Percentiles rank a stretch among this genome's conserved stretches.
phyloP scores from a whole-genome alignment of 2,329 filamentous ascomycete genomes.

The Trichoderma simmonsii region DNA sequence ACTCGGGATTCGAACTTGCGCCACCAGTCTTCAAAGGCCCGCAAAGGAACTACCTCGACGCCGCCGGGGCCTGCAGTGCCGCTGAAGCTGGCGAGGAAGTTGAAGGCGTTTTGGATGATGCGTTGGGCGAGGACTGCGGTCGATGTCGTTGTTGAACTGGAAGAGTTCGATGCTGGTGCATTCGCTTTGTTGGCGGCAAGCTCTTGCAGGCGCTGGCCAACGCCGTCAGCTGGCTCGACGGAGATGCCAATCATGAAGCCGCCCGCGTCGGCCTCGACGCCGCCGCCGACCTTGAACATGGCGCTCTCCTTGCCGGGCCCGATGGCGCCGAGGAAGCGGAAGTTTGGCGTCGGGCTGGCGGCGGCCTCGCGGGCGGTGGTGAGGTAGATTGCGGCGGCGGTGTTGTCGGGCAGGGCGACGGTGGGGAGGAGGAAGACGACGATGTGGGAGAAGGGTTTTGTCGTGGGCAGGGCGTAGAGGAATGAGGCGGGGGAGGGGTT shows the following conservation, averaged over 20 bases:
- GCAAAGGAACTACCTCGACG: slow-evolving; percentile 86
- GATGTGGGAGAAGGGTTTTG: slow-evolving; percentile 69
- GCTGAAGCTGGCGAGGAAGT: slow-evolving; percentile 88
- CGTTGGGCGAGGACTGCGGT: slow-evolving; percentile 82
- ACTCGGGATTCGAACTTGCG: slow-evolving; percentile 87
- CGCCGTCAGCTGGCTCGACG: slow-evolving; percentile 71
- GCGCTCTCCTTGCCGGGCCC: slow-evolving; percentile 88
- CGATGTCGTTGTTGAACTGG: slow-evolving; percentile 38
- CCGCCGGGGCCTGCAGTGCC: slow-evolving; percentile 58
- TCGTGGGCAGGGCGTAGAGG: slow-evolving; percentile 50
- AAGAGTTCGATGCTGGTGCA: slow-evolving; percentile 17
- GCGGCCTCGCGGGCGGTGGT: slow-evolving; percentile 50
- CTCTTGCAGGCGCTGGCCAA: slow-evolving; percentile 65
- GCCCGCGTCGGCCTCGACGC: slow-evolving; percentile 20
- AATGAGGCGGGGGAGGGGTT: slow-evolving; percentile 53
- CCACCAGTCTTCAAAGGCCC: slow-evolving; percentile 98
- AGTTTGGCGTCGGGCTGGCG: slow-evolving; percentile 51
- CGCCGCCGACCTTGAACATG: slow-evolving; percentile 71
- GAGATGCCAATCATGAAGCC: slow-evolving; percentile 77
- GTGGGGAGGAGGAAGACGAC: slow-evolving; percentile 87
- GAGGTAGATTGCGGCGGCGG: slow-evolving; percentile 87
- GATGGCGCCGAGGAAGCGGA: slow-evolving; percentile 84
- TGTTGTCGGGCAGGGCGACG: slow-evolving; percentile 65
- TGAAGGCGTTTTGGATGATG: slow-evolving; percentile 96
- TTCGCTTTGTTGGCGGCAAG: slow-evolving; percentile 40